Conservation (phyloP, 176 grass and related monocot species). For the Triticum timopheevii region DNA sequence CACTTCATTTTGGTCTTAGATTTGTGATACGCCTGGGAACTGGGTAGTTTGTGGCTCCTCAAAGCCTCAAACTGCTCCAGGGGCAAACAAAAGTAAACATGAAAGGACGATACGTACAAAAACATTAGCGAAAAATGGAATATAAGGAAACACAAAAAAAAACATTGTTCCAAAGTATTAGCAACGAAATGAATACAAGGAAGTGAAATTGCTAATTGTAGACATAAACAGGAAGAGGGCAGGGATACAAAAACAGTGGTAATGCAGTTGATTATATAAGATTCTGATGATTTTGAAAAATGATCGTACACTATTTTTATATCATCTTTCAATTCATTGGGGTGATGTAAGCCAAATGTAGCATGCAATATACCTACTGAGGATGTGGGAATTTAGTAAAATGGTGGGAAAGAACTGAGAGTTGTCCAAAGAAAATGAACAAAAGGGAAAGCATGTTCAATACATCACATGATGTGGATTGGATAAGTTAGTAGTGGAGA, state of each 20-base stretch:
- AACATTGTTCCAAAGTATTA: not conserved
- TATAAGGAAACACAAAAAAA: not conserved
- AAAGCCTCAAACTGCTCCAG: not conserved
- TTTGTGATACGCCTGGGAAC: not conserved
- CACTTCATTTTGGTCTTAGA: not conserved
- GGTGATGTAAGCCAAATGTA: not conserved
- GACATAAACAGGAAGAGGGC: not conserved
- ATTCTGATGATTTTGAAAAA: not conserved
- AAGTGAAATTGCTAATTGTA: not conserved
- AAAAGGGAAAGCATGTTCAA: not conserved
- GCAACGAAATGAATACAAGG: not conserved
- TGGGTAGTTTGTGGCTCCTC: not conserved
- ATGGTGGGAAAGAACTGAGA: not conserved
- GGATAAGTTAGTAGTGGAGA: not conserved
- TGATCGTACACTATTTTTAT: not conserved
- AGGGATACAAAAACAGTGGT: not conserved
- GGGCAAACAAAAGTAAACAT: not conserved
- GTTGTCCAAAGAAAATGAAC: not conserved
- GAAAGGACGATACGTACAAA: not conserved
- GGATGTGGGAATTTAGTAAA: not conserved
- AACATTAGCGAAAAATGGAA: not conserved
- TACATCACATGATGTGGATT: not conserved
- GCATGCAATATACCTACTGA: not conserved
- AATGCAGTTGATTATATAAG: not conserved
- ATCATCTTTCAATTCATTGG: not conserved